These are phyloP conservation scores for Laetiporus sulphureus DNA, from an alignment of 1,284 basidiomycete genomes.

Conservation along the genomic window DNA sequence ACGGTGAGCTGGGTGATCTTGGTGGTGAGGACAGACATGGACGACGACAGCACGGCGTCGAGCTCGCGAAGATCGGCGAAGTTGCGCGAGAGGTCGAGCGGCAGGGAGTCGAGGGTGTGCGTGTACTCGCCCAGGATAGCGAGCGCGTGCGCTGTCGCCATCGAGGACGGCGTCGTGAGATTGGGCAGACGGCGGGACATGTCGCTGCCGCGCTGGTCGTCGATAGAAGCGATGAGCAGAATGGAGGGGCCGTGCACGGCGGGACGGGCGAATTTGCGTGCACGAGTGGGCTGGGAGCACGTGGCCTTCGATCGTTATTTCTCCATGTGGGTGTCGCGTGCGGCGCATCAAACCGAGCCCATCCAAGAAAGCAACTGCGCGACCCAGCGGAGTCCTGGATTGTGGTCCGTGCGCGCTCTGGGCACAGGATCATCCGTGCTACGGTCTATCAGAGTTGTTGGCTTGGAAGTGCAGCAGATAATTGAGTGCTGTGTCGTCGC, in stretches of 20 bases:
- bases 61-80: conserved; percentile 96
- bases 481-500: too few species aligned
- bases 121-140: conserved; percentile 76
- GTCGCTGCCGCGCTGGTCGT: background rate
- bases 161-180: conserved; percentile 8
- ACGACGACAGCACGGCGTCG: conserved; percentile 92
- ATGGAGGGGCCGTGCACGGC: background rate
- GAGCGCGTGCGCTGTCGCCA: conserved; percentile 51
- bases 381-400: too few species aligned
- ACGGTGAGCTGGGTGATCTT: conserved; percentile 72
- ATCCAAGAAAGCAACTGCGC: too few species aligned
- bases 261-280: too few species aligned
- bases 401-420: too few species aligned
- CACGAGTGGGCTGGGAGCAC: too few species aligned
- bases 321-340: too few species aligned
- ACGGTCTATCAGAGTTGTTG: too few species aligned
- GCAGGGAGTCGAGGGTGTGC: conserved; percentile 91
- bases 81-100: conserved; percentile 89
- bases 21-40: conserved; percentile 70
- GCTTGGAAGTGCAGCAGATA: too few species aligned
- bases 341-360: too few species aligned
- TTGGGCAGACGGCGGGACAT: conserved; percentile 6
- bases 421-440: too few species aligned
- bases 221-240: background rate
- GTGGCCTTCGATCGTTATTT: too few species aligned